Evolutionary conservation across 768 basidiomycete genomes (phyloP).

Genomic region (Xerocomus spinulosus): DNA sequence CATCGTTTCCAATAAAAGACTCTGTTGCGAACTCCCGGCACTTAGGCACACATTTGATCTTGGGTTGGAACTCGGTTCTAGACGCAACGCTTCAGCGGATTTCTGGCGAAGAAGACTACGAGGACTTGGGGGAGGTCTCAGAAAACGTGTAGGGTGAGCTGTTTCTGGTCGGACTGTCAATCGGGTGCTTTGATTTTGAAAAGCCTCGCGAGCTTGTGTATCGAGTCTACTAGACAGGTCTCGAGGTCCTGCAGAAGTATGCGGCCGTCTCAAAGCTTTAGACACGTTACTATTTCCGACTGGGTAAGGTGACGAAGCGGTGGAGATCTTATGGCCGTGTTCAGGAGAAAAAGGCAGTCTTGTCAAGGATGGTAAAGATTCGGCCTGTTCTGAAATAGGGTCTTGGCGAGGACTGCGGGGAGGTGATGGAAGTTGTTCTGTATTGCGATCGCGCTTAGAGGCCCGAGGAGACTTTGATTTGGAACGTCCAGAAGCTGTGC

Average conservation of each 20-base stretch:
- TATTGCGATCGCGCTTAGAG: slow-evolving; percentile 30
- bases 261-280: slow-evolving; percentile 50
- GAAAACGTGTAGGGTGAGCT: slow-evolving; percentile 14
- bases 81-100: slow-evolving; percentile 25
- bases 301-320: slow-evolving; percentile 29
- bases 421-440: slow-evolving; percentile 36
- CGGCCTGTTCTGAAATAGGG: slow-evolving; percentile 7
- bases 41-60: slow-evolving; percentile 46
- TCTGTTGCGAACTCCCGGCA: slow-evolving; percentile 16
- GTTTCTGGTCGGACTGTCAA: slow-evolving; percentile 27
- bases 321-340: slow-evolving; percentile 28
- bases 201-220: slow-evolving; percentile 8
- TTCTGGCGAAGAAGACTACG: slow-evolving; percentile 20
- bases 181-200: slow-evolving; percentile 14
- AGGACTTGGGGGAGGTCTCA: slow-evolving; percentile 10
- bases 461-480: slow-evolving; percentile 58
- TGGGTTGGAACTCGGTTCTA: slow-evolving; percentile 30
- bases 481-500: slow-evolving; percentile 32
- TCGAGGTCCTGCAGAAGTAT: slow-evolving; percentile 70
- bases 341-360: slow-evolving; percentile 6
- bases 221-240: slow-evolving; percentile 42
- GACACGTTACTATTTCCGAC: slow-evolving; percentile 23
- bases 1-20: slow-evolving; percentile 25
- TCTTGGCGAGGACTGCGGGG: slow-evolving; percentile 31
- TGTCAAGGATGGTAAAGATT: slow-evolving; percentile 2